These are phyloP conservation scores for Centaurea solstitialis DNA, from an alignment of 129 eudicot species.

Conservation along the genomic window DNA sequence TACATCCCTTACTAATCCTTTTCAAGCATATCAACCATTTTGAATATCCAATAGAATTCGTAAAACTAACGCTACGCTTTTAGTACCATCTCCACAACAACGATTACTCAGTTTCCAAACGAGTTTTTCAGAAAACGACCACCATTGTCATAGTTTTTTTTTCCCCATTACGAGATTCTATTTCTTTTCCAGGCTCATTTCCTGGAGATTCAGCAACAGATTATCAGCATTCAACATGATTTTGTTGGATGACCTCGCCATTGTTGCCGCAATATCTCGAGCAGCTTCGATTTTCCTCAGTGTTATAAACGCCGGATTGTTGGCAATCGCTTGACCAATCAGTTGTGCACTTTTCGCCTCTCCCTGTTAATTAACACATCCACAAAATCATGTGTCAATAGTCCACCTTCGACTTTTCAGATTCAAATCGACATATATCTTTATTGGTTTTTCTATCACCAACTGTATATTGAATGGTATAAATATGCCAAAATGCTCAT, in stretches of 20 bases:
- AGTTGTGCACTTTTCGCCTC: slow-evolving; percentile 68
- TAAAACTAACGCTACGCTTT: slow-evolving; percentile 7
- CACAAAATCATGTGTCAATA: not conserved
- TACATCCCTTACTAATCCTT: too few relatives aligned
- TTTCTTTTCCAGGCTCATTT: slow-evolving; percentile 40
- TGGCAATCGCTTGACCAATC: slow-evolving; percentile 65
- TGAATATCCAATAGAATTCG: not conserved
- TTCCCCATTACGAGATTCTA: not conserved
- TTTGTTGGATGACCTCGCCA: slow-evolving; percentile 48
- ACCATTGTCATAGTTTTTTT: not conserved
- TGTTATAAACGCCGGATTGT: slow-evolving; percentile 58
- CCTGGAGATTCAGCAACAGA: slow-evolving; percentile 58
- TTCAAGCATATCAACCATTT: slow-evolving; percentile 9
- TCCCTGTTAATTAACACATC: slow-evolving; percentile 37
- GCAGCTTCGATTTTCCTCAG: slow-evolving; percentile 60
- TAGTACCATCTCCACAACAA: slow-evolving; percentile 16
- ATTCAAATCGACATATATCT: not conserved
- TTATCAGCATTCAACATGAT: slow-evolving; percentile 50
- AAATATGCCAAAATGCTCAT: too few relatives aligned
- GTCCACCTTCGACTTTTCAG: not conserved
- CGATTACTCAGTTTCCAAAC: slow-evolving; percentile 5
- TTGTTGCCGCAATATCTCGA: slow-evolving; percentile 44
- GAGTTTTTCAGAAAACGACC: slow-evolving; percentile 3
- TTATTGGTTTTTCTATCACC: not conserved
- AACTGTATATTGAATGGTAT: not conserved